A percentile compares a stretch with the other conserved stretches of the same genome.
These are phyloP conservation scores for Coelastrella sp. DNA, from an alignment of 139 green algal genomes.

Conservation along the genomic window DNA sequence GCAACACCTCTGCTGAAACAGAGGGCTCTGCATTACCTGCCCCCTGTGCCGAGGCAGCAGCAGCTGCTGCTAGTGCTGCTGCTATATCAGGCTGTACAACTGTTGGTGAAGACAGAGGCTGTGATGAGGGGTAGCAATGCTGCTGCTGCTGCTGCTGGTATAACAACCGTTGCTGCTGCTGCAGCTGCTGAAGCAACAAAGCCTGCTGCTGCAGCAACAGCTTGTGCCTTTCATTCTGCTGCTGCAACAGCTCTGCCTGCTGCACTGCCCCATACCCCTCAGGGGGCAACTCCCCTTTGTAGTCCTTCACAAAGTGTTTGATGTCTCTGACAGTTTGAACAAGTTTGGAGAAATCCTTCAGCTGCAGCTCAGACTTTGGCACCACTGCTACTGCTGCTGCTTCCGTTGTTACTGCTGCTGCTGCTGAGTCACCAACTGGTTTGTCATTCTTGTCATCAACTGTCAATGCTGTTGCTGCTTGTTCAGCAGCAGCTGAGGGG, in stretches of 20 bases:
- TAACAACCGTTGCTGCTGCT: neutral
- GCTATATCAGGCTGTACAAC: neutral
- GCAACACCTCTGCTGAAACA: neutral
- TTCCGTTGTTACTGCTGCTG: conserved; percentile 5
- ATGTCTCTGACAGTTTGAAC: conserved; percentile 81
- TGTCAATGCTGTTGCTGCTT: neutral
- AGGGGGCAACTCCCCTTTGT: conserved; percentile 48
- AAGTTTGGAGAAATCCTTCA: conserved; percentile 23
- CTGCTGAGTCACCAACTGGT: neutral
- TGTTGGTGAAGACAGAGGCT: neutral
- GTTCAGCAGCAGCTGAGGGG: neutral
- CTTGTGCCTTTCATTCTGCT: conserved; percentile 1
- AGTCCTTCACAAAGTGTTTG: conserved; percentile 93
- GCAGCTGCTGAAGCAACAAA: conserved; percentile 10
- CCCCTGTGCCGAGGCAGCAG: neutral
- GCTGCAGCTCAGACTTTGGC: conserved; percentile 34
- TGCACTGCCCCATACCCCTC: conserved; percentile 20
- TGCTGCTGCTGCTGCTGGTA: neutral
- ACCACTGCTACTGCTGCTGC: neutral
- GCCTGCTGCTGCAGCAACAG: conserved; percentile 19
- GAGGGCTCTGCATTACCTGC: neutral
- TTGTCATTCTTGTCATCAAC: neutral
- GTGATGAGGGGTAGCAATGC: neutral
- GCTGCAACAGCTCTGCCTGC: conserved; percentile 12
- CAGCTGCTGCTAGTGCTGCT: conserved; percentile 1